These are phyloP conservation scores for Pulveroboletus frians DNA, from an alignment of 768 basidiomycete genomes.

Conservation along the genomic window DNA sequence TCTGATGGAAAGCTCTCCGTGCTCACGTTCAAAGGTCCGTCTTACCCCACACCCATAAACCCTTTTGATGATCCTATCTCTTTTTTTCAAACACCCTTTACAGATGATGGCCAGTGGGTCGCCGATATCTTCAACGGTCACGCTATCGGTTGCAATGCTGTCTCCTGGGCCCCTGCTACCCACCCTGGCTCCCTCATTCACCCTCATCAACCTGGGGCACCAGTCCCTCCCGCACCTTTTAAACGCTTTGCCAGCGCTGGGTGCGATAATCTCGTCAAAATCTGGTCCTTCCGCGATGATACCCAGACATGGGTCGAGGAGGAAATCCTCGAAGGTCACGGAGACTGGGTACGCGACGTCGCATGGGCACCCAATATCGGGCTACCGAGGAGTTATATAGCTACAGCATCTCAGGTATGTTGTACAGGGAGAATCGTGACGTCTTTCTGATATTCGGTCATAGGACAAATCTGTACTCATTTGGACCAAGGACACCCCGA, in stretches of 20 bases:
- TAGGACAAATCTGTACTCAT: conserved; percentile 83
- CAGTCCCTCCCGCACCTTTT: conserved; percentile 47
- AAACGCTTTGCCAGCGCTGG: conserved; percentile 95
- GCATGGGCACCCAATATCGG: conserved; percentile 99
- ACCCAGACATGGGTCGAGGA: conserved; percentile 88
- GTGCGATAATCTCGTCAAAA: conserved; percentile 91
- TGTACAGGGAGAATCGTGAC: neutral
- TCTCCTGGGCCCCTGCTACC: conserved; percentile 94
- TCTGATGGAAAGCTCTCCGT: conserved; percentile 97
- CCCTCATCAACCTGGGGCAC: conserved; percentile 46
- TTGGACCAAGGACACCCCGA: conserved; percentile 82
- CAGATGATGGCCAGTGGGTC: conserved; percentile 96
- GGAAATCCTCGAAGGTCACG: conserved; percentile 85
- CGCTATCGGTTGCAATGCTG: conserved; percentile 93
- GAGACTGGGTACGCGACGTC: conserved; percentile 98
- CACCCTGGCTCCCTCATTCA: conserved; percentile 81
- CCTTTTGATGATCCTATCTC: neutral
- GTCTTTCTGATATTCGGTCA: neutral
- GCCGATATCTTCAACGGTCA: conserved; percentile 94
- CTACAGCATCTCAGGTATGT: conserved; percentile 83
- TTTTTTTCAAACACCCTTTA: neutral
- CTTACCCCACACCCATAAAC: neutral
- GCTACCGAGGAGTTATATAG: conserved; percentile 89
- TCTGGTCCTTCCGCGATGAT: conserved; percentile 89
- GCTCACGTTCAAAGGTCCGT: conserved; percentile 89